phyloP scores from a whole-genome alignment of 1,284 basidiomycete genomes.

The Sporisorium reilianum region DNA sequence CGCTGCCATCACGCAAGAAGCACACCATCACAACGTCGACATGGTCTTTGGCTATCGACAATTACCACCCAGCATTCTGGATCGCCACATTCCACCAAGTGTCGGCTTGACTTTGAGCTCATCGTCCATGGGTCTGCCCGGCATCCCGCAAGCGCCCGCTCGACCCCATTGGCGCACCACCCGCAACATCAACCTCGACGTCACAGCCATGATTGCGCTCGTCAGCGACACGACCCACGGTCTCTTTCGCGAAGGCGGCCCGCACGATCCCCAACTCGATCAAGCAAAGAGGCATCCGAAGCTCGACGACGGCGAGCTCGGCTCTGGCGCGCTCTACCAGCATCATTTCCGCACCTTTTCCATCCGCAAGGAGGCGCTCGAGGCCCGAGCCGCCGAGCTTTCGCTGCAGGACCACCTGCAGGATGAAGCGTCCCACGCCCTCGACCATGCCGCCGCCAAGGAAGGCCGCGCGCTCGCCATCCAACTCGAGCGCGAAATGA shows the following conservation, averaged over 20 bases:
- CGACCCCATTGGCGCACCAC: conserved; percentile 32
- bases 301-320: conserved; percentile 21
- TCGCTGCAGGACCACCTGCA: conserved; percentile 30
- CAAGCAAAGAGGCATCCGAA: conserved; percentile 28
- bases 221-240: conserved; percentile 58
- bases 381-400: conserved; percentile 38
- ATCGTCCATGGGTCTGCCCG: conserved; percentile 18
- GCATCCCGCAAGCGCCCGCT: conserved; percentile 33
- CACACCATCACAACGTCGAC: conserved; percentile 23
- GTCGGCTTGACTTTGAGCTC: not conserved
- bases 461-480: conserved; percentile 42
- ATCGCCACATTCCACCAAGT: conserved; percentile 11
- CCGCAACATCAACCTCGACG: conserved; percentile 56
- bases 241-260: conserved; percentile 13
- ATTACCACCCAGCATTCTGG: conserved; percentile 1
- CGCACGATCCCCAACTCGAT: conserved; percentile 6
- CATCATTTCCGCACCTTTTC: conserved; percentile 47
- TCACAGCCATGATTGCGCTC: conserved; percentile 61
- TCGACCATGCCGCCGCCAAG: conserved; percentile 38
- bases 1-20: conserved; percentile 30
- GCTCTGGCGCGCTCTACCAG: conserved; percentile 31
- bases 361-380: conserved; percentile 45
- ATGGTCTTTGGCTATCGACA: conserved; percentile 37
- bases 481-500: conserved; percentile 51
- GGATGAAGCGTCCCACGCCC: conserved; percentile 26